These are phyloP conservation scores for Auxenochlorella pyrenoidosa DNA, from an alignment of 139 green algal species.

Conservation along the genomic window DNA sequence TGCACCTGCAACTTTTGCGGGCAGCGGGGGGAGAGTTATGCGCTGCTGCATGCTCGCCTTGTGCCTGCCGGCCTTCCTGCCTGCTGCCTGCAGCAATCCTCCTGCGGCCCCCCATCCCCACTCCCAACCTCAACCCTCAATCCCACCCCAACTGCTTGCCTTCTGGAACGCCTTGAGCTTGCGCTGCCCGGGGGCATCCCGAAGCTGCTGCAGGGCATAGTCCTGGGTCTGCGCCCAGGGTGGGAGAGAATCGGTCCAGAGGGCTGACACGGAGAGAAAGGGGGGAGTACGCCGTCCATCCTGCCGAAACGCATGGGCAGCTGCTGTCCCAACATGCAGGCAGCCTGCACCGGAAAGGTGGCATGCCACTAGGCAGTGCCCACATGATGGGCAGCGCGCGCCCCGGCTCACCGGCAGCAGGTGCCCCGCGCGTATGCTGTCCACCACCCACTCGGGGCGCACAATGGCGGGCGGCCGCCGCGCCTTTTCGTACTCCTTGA, in stretches of 20 bases:
- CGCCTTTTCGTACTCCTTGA: conserved; percentile 56
- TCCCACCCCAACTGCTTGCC: background rate
- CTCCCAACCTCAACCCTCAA: too few relatives aligned
- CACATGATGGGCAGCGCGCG: too few relatives aligned
- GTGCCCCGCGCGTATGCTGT: conserved; percentile 64
- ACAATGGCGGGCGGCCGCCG: conserved; percentile 72
- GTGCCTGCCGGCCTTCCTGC: too few relatives aligned
- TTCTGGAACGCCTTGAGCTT: conserved; percentile 30
- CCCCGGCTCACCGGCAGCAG: conserved; percentile 62
- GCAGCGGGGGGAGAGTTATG: too few relatives aligned
- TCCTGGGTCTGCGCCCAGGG: conserved; percentile 36
- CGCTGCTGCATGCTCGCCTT: too few relatives aligned
- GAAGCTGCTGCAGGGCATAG: conserved; percentile 51
- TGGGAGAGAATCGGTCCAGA: too few relatives aligned
- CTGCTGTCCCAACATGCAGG: background rate
- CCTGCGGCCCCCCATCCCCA: too few relatives aligned
- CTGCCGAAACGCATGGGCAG: background rate
- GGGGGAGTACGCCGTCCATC: background rate
- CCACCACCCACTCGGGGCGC: conserved; percentile 83
- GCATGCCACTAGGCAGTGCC: too few relatives aligned
- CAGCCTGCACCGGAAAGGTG: too few relatives aligned
- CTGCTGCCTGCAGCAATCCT: background rate
- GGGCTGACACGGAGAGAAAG: too few relatives aligned
- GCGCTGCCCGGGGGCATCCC: conserved; percentile 59
- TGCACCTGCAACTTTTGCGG: background rate